These are phyloP conservation scores for Irpex sp. DNA, from an alignment of 1,284 basidiomycete genomes.

Conservation along the genomic window DNA sequence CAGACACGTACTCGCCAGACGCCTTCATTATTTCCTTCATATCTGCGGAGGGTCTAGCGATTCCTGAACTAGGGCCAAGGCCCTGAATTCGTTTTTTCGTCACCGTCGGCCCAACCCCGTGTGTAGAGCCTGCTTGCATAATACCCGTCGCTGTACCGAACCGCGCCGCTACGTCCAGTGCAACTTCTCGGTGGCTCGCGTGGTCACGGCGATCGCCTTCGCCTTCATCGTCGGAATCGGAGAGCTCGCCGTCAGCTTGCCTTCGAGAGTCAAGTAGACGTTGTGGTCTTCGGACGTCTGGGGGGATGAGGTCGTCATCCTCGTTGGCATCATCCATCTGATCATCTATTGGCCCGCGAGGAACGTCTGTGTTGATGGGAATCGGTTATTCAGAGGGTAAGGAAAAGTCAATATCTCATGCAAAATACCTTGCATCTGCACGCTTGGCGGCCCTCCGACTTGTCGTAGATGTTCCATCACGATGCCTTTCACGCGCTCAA, in stretches of 20 bases:
- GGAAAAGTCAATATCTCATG: background rate
- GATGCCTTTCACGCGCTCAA: slow-evolving; percentile 90
- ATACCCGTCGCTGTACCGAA: slow-evolving; percentile 70
- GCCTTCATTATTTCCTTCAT: no score
- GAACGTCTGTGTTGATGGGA: slow-evolving; percentile 54
- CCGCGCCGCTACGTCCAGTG: slow-evolving; percentile 47
- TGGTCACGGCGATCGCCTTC: slow-evolving; percentile 75
- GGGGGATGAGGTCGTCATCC: slow-evolving; percentile 77
- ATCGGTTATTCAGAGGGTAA: background rate
- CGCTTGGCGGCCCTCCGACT: slow-evolving; percentile 83
- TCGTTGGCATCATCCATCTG: slow-evolving; percentile 73
- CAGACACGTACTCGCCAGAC: slow-evolving; percentile 29
- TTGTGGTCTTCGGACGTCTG: slow-evolving; percentile 71
- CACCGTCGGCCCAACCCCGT: slow-evolving; percentile 71
- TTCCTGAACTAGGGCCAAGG: no score
- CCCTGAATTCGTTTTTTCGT: no score
- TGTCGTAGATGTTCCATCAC: slow-evolving; percentile 90
- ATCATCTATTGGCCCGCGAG: slow-evolving; percentile 76
- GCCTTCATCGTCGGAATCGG: slow-evolving; percentile 86
- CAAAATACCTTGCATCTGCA: slow-evolving; percentile 79
- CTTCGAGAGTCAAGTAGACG: slow-evolving; percentile 69
- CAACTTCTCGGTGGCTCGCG: slow-evolving; percentile 45
- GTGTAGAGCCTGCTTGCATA: slow-evolving; percentile 58
- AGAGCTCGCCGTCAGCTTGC: slow-evolving; percentile 78
- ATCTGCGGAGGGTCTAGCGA: no score